Conservation (phyloP, 2,329 filamentous ascomycete species). For the Aspergillus sp. region DNA sequence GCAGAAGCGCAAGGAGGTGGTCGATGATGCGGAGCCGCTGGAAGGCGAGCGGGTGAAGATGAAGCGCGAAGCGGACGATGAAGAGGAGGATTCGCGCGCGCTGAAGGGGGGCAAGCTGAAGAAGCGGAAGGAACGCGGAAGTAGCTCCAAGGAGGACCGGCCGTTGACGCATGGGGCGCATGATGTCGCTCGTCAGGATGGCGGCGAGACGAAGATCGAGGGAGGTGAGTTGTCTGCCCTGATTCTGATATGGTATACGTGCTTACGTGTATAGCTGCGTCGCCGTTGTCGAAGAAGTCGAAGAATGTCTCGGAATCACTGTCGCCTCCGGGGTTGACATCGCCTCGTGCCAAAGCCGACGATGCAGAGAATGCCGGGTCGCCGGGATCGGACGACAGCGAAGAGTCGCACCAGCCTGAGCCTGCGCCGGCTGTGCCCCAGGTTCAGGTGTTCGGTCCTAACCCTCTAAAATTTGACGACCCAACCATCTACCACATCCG, state of each 20-base stretch:
- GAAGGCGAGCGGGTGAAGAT: constrained; percentile 48
- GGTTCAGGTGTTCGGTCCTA: constrained; percentile 85
- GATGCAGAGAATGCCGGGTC: constrained; percentile 60
- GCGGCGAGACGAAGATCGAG: constrained; percentile 55
- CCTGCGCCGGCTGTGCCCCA: constrained; percentile 64
- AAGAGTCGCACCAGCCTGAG: constrained; percentile 58
- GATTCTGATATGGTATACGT: not conserved
- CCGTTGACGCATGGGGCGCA: constrained; percentile 62
- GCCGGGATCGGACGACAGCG: constrained; percentile 60
- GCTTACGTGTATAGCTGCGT: constrained; percentile 22
- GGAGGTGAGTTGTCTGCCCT: constrained; percentile 44
- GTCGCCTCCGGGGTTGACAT: constrained; percentile 41
- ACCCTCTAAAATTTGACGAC: constrained; percentile 86
- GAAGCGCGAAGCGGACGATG: constrained; percentile 45
- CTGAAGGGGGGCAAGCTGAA: constrained; percentile 65
- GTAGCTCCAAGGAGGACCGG: constrained; percentile 59
- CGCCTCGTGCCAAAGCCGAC: constrained; percentile 47
- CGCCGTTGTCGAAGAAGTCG: constrained; percentile 38
- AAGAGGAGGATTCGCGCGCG: constrained; percentile 43
- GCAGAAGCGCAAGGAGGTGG: constrained; percentile 55
- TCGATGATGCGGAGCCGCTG: constrained; percentile 48
- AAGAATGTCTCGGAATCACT: constrained; percentile 40
- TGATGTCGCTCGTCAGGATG: constrained; percentile 63
- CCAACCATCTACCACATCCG: constrained; percentile 93
- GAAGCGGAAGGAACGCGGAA: constrained; percentile 69